Percentiles rank a stretch among this genome's conserved stretches.
phyloP scores from a whole-genome alignment of 2,329 filamentous ascomycete genomes.

The Fusarium sp. region DNA sequence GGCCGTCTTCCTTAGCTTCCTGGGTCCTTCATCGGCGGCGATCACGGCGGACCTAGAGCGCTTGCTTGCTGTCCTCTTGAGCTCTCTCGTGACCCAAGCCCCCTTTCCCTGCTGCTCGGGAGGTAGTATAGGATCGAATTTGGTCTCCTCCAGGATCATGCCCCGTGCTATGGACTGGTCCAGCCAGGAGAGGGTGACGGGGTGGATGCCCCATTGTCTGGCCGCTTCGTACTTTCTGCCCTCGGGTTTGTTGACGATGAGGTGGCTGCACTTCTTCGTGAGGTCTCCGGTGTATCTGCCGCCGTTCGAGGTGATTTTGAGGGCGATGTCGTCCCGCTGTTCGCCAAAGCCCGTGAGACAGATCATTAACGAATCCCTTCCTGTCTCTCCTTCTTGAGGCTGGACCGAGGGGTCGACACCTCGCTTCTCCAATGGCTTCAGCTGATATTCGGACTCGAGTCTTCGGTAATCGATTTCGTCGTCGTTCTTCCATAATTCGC shows the following conservation, averaged over 20 bases:
- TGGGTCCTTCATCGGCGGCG: conserved; percentile 68
- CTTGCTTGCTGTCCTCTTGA: conserved; percentile 67
- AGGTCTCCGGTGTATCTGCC: conserved; percentile 90
- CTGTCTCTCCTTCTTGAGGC: conserved; percentile 32
- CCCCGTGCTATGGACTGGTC: conserved; percentile 84
- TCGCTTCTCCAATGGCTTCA: conserved; percentile 72
- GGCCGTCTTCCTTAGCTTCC: conserved; percentile 88
- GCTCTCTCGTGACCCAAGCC: conserved; percentile 73
- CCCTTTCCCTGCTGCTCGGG: conserved; percentile 78
- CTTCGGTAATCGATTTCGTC: conserved; percentile 79
- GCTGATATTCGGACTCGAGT: conserved; percentile 75
- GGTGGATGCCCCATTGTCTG: conserved; percentile 81
- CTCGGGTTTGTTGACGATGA: conserved; percentile 82
- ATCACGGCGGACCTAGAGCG: conserved; percentile 64
- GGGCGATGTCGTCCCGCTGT: conserved; percentile 77
- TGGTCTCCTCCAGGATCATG: conserved; percentile 90
- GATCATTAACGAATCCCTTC: conserved; percentile 60
- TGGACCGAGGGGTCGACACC: conserved; percentile 55
- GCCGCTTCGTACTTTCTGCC: conserved; percentile 94
- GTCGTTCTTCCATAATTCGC: conserved; percentile 83
- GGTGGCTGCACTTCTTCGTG: conserved; percentile 86
- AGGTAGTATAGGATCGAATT: conserved; percentile 82
- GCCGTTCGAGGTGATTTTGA: conserved; percentile 76
- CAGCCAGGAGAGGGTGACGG: conserved; percentile 89
- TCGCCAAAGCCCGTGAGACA: conserved; percentile 71